phyloP scores from a whole-genome alignment of 805 yeast genomes.

The Saccharomycopsis capsularis region DNA sequence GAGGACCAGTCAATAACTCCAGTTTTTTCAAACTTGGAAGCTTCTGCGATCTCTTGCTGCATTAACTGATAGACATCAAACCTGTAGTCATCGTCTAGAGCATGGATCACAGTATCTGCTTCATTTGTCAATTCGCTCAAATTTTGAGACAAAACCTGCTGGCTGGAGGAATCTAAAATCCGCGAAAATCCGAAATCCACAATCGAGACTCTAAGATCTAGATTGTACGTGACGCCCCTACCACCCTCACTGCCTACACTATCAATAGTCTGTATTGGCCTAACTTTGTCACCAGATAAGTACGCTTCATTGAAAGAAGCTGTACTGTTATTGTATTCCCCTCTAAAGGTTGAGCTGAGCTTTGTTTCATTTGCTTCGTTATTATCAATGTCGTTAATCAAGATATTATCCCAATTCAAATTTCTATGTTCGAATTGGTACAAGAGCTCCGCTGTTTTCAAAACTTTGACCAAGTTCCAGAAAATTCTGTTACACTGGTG shows the following conservation, averaged over 20 bases:
- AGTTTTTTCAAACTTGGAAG: background rate
- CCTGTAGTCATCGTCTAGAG: slow-evolving; percentile 52
- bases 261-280: too few species aligned
- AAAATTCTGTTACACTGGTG: slow-evolving; percentile 39
- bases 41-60: slow-evolving; percentile 26
- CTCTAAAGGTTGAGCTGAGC: background rate
- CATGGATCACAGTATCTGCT: too few species aligned
- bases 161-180: slow-evolving; percentile 29
- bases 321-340: slow-evolving; percentile 1
- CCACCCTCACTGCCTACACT: slow-evolving; percentile 12
- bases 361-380: slow-evolving; percentile 1
- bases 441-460: slow-evolving; percentile 46
- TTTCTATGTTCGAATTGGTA: slow-evolving; percentile 65
- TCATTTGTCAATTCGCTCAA: slow-evolving; percentile 3
- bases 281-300: too few species aligned
- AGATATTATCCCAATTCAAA: slow-evolving; percentile 58
- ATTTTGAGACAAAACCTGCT: slow-evolving; percentile 21
- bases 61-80: slow-evolving; percentile 48
- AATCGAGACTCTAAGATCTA: slow-evolving; percentile 36
- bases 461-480: slow-evolving; percentile 43
- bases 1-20: slow-evolving; percentile 23
- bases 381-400: too few species aligned
- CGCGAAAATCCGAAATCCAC: slow-evolving; percentile 56
- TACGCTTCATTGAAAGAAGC: too few species aligned
- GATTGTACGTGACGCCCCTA: background rate